Evolutionary conservation across 2,329 filamentous ascomycete species (phyloP).

Genomic region (Capronia americana): DNA sequence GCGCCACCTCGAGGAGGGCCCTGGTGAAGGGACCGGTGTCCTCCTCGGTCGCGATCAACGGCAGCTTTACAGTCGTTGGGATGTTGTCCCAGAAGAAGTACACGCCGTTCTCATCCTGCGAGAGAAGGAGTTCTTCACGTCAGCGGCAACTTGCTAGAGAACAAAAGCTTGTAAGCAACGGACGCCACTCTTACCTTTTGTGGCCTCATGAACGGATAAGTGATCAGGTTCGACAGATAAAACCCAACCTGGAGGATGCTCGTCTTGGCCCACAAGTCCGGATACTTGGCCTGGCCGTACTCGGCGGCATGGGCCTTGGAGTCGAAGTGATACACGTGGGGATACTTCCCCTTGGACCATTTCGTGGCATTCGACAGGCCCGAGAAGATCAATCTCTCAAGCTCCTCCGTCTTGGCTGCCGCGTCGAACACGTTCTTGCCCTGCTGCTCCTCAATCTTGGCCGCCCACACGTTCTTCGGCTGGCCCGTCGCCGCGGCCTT

Average conservation of each 20-base stretch:
- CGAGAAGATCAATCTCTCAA: slow-evolving; percentile 59
- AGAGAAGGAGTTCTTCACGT: no score
- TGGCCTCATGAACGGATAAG: slow-evolving; percentile 14
- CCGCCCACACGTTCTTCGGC: slow-evolving; percentile 50
- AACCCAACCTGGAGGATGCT: slow-evolving; percentile 38
- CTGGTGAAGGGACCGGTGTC: slow-evolving; percentile 55
- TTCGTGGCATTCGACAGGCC: slow-evolving; percentile 58
- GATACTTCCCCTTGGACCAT: slow-evolving; percentile 55
- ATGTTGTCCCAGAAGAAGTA: slow-evolving; percentile 17
- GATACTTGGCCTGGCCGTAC: slow-evolving; percentile 54
- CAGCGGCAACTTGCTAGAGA: neutral
- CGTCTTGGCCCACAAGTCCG: slow-evolving; percentile 57
- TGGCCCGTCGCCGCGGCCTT: slow-evolving; percentile 12
- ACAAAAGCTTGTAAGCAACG: neutral
- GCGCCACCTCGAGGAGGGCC: slow-evolving; percentile 49
- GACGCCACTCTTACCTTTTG: slow-evolving; percentile 16
- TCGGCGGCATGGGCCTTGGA: slow-evolving; percentile 58
- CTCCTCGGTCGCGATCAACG: slow-evolving; percentile 49
- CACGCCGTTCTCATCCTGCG: slow-evolving; percentile 24
- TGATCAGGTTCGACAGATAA: slow-evolving; percentile 18
- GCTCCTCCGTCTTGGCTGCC: slow-evolving; percentile 51
- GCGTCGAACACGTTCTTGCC: slow-evolving; percentile 64
- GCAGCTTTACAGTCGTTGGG: slow-evolving; percentile 42
- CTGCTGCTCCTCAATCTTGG: slow-evolving; percentile 58
- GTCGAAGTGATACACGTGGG: slow-evolving; percentile 62